Evolutionary conservation across 1,139 yeast genomes (phyloP).

Genomic region (Zhuliangozyma blackwelliae): DNA sequence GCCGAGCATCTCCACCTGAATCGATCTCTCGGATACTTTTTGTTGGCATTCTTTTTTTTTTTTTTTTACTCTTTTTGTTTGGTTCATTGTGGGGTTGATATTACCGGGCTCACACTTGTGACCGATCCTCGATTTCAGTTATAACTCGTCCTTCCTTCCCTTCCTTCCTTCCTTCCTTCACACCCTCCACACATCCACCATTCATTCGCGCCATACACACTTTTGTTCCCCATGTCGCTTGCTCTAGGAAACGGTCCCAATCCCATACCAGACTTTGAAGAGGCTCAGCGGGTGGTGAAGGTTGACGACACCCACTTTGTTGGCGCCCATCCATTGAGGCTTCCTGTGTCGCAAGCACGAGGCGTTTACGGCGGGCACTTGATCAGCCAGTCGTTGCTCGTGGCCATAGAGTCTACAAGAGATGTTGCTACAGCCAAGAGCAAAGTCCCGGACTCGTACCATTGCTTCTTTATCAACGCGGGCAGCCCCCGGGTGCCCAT

Average conservation of each 20-base stretch:
- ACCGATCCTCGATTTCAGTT: too few species aligned
- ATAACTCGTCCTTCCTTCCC: too few species aligned
- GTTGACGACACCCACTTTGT: conserved; percentile 25
- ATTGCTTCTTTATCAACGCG: conserved; percentile 37
- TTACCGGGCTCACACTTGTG: too few species aligned
- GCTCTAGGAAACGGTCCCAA: conserved; percentile 8
- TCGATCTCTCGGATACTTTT: too few species aligned
- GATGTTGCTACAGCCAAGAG: conserved; percentile 11
- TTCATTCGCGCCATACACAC: too few species aligned
- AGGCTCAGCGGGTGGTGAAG: conserved; percentile 32
- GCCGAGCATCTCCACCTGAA: too few species aligned
- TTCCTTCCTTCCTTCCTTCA: too few species aligned
- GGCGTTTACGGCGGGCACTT: conserved; percentile 81
- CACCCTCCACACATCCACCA: too few species aligned
- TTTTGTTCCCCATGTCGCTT: conserved; percentile 1
- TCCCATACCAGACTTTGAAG: conserved; percentile 29
- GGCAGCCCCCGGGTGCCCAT: conserved; percentile 50
- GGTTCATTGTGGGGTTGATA: too few species aligned
- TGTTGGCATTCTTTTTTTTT: too few species aligned
- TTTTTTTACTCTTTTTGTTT: too few species aligned
- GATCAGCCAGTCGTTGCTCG: conserved; percentile 67
- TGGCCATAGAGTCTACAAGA: conserved; percentile 48
- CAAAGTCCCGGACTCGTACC: conserved; percentile 36
- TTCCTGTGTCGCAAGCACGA: conserved; percentile 50
- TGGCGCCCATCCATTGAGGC: conserved; percentile 36